phyloP scores from a whole-genome alignment of 805 yeast genomes.

The Barnettozyma botsteinii region DNA sequence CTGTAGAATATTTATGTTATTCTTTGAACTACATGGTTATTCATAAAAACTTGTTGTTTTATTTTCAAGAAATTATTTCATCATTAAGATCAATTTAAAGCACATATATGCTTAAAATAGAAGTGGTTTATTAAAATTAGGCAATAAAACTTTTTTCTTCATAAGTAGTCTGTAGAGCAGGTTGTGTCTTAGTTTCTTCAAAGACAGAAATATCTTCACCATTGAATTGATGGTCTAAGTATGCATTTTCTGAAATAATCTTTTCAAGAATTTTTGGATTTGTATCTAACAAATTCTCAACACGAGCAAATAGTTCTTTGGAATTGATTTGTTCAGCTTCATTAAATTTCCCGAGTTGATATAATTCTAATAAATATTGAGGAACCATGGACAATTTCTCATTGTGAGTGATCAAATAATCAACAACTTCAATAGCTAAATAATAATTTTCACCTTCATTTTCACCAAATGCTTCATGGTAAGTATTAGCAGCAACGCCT shows the following conservation, averaged over 20 bases:
- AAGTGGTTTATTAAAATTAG: too few species aligned
- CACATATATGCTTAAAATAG: too few species aligned
- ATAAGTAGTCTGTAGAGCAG: constrained; percentile 13
- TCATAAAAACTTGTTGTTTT: too few species aligned
- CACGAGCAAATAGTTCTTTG: constrained; percentile 35
- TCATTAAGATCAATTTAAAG: too few species aligned
- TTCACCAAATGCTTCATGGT: constrained; percentile 34
- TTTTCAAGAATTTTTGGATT: constrained; percentile 20
- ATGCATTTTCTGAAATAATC: background rate
- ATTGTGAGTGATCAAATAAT: constrained; percentile 73
- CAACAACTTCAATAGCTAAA: constrained; percentile 85
- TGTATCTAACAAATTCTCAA: constrained; percentile 26
- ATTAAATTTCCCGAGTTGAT: constrained; percentile 20
- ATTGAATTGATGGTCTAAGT: background rate
- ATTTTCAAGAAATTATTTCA: too few species aligned
- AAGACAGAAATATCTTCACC: constrained; percentile 9
- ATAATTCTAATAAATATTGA: constrained; percentile 34
- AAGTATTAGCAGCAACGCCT: constrained; percentile 26
- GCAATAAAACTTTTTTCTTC: too few species aligned
- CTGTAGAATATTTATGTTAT: too few species aligned
- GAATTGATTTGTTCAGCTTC: constrained; percentile 24
- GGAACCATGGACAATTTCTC: constrained; percentile 80
- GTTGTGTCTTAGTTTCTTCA: constrained; percentile 13
- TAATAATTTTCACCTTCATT: constrained; percentile 67
- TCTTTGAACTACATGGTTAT: too few species aligned